Evolutionary conservation across 23 red algal species (phyloP).

Genomic region (Pyropia yezoensis): DNA sequence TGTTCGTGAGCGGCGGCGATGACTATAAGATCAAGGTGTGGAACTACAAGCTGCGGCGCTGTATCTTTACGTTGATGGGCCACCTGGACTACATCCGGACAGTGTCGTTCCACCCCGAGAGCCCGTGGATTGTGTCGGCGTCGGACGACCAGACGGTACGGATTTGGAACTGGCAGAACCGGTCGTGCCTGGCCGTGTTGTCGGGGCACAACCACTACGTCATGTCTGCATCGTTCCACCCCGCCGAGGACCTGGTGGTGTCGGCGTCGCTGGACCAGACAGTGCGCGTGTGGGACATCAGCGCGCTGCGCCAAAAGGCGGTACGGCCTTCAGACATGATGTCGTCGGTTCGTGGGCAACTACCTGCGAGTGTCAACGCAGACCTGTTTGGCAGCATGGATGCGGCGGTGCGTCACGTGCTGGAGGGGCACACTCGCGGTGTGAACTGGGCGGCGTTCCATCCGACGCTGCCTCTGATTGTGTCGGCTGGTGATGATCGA

Average conservation of each 20-base stretch:
- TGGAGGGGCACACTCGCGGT: conserved; percentile 93
- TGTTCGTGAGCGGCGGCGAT: conserved; percentile 98
- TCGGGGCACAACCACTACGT: conserved; percentile 97
- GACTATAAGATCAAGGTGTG: conserved; percentile 99
- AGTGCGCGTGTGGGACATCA: conserved; percentile 96
- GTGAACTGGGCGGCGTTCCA: conserved; percentile 99
- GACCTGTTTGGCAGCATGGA: conserved; percentile 83
- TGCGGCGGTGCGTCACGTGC: conserved; percentile 80
- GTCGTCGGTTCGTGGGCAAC: conserved; percentile 50
- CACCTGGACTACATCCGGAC: conserved; percentile 98
- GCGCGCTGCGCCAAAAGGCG: conserved; percentile 73
- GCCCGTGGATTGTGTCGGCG: conserved; percentile 98
- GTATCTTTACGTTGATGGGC: conserved; percentile 89
- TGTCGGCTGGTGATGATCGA: conserved; percentile 93
- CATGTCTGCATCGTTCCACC: conserved; percentile 94
- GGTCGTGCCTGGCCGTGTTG: conserved; percentile 86
- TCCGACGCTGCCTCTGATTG: conserved; percentile 91
- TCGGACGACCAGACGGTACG: conserved; percentile 99
- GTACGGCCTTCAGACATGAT: conserved; percentile 52
- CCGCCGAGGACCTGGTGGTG: conserved; percentile 88
- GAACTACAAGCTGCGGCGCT: conserved; percentile 96
- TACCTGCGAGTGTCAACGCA: conserved; percentile 80
- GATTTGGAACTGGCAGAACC: conserved; percentile 99
- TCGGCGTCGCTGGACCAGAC: conserved; percentile 96
- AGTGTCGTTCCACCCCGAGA: conserved; percentile 96